Base-by-base conservation (phyloP, 306 rosid genomes). In the Fagus crenata region DNA sequence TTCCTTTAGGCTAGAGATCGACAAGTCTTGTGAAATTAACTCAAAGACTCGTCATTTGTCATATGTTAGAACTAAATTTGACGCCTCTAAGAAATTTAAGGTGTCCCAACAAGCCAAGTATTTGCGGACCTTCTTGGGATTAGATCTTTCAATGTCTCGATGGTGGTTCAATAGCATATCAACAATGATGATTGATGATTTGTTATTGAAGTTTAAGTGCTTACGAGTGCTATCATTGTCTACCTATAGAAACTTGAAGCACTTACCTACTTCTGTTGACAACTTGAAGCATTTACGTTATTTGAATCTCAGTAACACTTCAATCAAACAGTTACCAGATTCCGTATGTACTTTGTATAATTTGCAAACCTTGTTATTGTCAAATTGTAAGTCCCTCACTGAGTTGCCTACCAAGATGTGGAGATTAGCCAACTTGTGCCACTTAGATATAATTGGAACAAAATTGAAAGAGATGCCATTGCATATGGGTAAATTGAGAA, bases 21-120 rank as follows among this genome's bases (percentile, higher is more conserved):
- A 39, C 12, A 3, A 64, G 1, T 17, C 8, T 36, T 0, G 13
- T 35, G 18, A 3, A 32, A 42, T 77, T 1, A 11, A 68, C 13
- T 51, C 4, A 5, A 72, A 41, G 81, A 40, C 64, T 32, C 73
- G 67, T 49, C 82, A 82, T 59, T 32, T 63, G 1, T 74, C 77
- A 12, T 74, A 42, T n/a, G 6, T 33, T 14, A 9, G 7, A 17
- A 15, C 43, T 33, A 0, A 7, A 1, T 69, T 1, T 77, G 75
- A 55, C 6, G 35, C 67, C 3, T 64, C 9, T 69, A 77, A 68
- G 0, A 77, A 32, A 6, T 77, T 77, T 35, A 42, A 77, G 1
- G 0, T 31, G 28, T 17, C 32, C 28, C 0, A 56, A 0, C 3
- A 56, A n/a, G 35, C 64, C 3, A 31, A 56, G 28, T 8, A 31